phyloP scores from a whole-genome alignment of 2,329 filamentous ascomycete species.

The Cordyceps farinosa region DNA sequence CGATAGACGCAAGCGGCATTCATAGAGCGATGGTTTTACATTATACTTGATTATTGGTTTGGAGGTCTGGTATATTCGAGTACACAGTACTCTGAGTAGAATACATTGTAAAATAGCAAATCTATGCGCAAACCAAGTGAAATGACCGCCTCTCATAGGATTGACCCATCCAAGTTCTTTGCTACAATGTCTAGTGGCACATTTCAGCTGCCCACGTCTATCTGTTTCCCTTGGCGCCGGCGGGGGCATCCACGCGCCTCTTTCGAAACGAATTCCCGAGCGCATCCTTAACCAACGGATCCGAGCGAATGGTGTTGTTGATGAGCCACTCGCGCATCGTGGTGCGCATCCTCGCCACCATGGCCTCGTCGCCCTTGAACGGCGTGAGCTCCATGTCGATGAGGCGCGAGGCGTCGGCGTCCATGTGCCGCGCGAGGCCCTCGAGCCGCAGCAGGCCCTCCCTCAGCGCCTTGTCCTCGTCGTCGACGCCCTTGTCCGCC shows the following conservation, averaged over 20 bases:
- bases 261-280: slow-evolving; percentile 64
- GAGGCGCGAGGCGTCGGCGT: slow-evolving; percentile 66
- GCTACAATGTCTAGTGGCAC: neutral
- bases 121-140: neutral
- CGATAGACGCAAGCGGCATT: neutral
- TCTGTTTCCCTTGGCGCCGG: slow-evolving; percentile 54
- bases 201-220: slow-evolving; percentile 24
- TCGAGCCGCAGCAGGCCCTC: slow-evolving; percentile 68
- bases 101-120: neutral
- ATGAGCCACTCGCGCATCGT: slow-evolving; percentile 85
- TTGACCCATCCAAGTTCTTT: neutral
- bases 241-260: slow-evolving; percentile 58
- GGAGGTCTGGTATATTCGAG: neutral
- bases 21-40: neutral
- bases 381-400: slow-evolving; percentile 78
- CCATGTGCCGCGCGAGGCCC: slow-evolving; percentile 53
- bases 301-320: slow-evolving; percentile 75
- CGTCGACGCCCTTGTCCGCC: slow-evolving; percentile 24
- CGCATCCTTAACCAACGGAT: slow-evolving; percentile 79
- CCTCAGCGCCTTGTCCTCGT: slow-evolving; percentile 46
- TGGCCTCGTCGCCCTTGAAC: slow-evolving; percentile 68
- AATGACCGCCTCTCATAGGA: neutral
- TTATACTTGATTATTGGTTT: neutral
- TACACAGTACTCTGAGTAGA: neutral
- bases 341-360: slow-evolving; percentile 55